Evolutionary conservation across 371 early-diverging fungal genomes (phyloP), one percentile per base, ranked within the genome.

Genomic region (Nosema muscidifuracis): DNA sequence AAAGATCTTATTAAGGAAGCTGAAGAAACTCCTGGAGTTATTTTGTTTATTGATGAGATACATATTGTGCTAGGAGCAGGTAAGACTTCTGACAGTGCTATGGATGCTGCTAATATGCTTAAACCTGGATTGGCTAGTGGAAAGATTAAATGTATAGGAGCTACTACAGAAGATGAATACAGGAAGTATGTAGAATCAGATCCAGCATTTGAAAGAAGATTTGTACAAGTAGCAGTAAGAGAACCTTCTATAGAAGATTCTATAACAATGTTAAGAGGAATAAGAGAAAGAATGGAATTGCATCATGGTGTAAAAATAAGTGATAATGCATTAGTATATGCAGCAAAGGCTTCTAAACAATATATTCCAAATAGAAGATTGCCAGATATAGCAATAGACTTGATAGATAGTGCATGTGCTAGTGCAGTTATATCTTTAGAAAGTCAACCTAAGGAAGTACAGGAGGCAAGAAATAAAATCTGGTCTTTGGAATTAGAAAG

Each of bases 21-120:
- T 70, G 92, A 93, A 36, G 87, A 90, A 4, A 85, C 89, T 10
- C 89, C 89, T 43, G 88, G 89, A 33, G 87, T 93, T 44, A 95
- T 98, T 73, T 83, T 98, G 26, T 97, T 98, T 81, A 93, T 97
- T 77, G 97, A 98, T 84, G 99, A 98, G 85, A 89, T 98, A 40
- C 99, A 98, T 77, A 88, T 91, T 31, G 89, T 94, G 3, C 81
- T 91, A 47, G 89, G 89, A 1, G 84, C 89, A 36, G 91, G 91
- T 53, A 88, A 87, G 67, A 66, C 74, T 3, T 62, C 62, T 20
- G 92, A 92, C 2, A 90, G 93, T 51, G 91, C 94, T 16, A 91
- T 93, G 78, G 85, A 61, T 75, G 89, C 92, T 1, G 93, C 93
- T 51, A 93, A 95, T 79, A 79, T 95, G 68, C 82, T 95, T 47